phyloP scores from a whole-genome alignment of 148 eudicot species.

The Persicaria tinctoria region DNA sequence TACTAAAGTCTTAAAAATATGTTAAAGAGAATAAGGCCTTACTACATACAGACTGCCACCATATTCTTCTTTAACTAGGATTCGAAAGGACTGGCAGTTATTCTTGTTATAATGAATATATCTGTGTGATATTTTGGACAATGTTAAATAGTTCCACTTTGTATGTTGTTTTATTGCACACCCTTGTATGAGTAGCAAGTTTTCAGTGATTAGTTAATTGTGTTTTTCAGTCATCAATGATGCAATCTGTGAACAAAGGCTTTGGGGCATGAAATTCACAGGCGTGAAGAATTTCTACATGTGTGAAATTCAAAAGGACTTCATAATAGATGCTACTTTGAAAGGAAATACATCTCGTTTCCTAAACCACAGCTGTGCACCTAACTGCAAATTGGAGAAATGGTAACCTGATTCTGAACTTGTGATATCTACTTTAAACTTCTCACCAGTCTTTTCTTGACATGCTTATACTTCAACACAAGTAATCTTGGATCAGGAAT shows the following conservation, averaged over 20 bases:
- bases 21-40: not conserved
- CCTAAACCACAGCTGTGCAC: constrained; percentile 92
- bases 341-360: constrained; percentile 91
- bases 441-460: not conserved
- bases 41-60: not conserved
- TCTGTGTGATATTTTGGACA: not conserved
- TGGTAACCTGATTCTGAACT: constrained; percentile 48
- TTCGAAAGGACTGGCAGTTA: not conserved
- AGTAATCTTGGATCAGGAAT: not conserved
- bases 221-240: constrained; percentile 68
- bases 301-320: constrained; percentile 88
- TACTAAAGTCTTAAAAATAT: too few species aligned
- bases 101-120: not conserved
- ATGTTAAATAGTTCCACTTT: not conserved
- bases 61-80: not conserved
- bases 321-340: constrained; percentile 89
- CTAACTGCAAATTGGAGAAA: constrained; percentile 92
- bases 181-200: not conserved
- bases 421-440: not conserved
- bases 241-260: constrained; percentile 73
- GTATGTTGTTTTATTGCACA: not conserved
- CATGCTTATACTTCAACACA: not conserved
- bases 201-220: constrained; percentile 1
- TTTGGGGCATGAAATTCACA: constrained; percentile 89
- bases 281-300: constrained; percentile 68